These are phyloP conservation scores for Mortierella sp. DNA, from an alignment of 371 early-diverging fungal species.

Conservation along the genomic window DNA sequence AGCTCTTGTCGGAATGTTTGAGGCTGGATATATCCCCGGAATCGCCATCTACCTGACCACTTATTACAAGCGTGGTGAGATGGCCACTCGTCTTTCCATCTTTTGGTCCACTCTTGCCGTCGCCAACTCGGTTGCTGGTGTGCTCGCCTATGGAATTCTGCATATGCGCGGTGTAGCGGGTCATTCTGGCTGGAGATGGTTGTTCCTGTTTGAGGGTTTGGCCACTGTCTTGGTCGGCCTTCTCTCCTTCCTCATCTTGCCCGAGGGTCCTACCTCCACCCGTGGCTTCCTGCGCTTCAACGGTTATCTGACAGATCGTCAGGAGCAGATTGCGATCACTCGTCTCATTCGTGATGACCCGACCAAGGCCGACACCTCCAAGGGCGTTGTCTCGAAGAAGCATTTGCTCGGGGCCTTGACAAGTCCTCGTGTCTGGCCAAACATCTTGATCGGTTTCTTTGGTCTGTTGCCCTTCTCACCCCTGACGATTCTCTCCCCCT, in stretches of 20 bases:
- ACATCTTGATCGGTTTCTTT: constrained; percentile 55
- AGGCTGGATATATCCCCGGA: constrained; percentile 71
- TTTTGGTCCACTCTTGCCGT: constrained; percentile 70
- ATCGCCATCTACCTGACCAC: constrained; percentile 65
- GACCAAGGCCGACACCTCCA: constrained; percentile 56
- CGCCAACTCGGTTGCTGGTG: constrained; percentile 68
- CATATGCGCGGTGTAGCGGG: constrained; percentile 63
- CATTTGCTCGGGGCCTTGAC: constrained; percentile 55
- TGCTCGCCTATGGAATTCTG: constrained; percentile 67
- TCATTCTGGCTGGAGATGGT: constrained; percentile 69
- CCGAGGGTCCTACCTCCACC: constrained; percentile 56
- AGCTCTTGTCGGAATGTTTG: constrained; percentile 49
- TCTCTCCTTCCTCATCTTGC: constrained; percentile 59
- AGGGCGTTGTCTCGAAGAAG: constrained; percentile 52
- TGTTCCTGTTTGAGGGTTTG: constrained; percentile 64
- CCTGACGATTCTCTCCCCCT: constrained; percentile 57
- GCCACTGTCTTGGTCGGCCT: constrained; percentile 60
- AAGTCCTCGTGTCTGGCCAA: constrained; percentile 56
- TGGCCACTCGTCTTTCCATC: constrained; percentile 65
- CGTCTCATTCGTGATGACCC: constrained; percentile 65
- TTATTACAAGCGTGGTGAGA: constrained; percentile 67
- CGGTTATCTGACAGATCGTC: constrained; percentile 58
- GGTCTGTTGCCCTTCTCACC: constrained; percentile 57
- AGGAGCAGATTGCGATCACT: constrained; percentile 63
- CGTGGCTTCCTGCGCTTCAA: constrained; percentile 57